These are phyloP conservation scores for Tylopilus intermedius DNA, from an alignment of 768 basidiomycete species.

Conservation along the genomic window DNA sequence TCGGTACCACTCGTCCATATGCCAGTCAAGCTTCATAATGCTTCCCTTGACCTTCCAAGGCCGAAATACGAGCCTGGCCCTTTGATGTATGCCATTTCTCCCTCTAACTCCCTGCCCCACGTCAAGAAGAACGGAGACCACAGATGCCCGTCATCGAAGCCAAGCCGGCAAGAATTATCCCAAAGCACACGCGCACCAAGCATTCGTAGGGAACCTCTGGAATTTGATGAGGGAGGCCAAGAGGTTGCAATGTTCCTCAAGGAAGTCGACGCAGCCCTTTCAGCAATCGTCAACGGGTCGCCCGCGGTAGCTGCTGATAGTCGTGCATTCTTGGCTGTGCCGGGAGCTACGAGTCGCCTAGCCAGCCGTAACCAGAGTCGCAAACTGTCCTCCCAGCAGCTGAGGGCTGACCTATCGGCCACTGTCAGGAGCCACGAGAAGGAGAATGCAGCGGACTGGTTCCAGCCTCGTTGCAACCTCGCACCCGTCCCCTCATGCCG, in stretches of 20 bases:
- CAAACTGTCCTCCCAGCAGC: constrained; percentile 27
- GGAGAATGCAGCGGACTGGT: constrained; percentile 22
- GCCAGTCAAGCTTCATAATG: constrained; percentile 26
- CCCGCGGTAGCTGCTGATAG: constrained; percentile 29
- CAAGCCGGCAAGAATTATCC: constrained; percentile 23
- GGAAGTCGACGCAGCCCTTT: constrained; percentile 28
- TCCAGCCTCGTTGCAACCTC: constrained; percentile 31
- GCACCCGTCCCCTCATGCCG: constrained; percentile 21
- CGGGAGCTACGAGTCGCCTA: constrained; percentile 22
- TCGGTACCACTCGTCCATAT: constrained; percentile 30
- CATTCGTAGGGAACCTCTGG: constrained; percentile 26
- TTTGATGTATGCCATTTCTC: constrained; percentile 29
- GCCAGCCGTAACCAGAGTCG: constrained; percentile 28
- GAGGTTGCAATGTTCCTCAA: constrained; percentile 30
- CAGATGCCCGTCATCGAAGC: constrained; percentile 21
- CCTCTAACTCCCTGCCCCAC: constrained; percentile 23
- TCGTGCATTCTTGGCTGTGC: constrained; percentile 28
- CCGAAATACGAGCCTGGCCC: constrained; percentile 24
- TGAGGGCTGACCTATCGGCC: constrained; percentile 29
- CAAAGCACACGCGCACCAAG: constrained; percentile 24
- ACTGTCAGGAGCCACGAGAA: constrained; percentile 25
- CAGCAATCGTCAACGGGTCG: constrained; percentile 22
- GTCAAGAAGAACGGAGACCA: constrained; percentile 20
- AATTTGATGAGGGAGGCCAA: constrained; percentile 29
- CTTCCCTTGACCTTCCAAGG: constrained; percentile 30